Conservation (phyloP, 805 yeast genomes). For the Tetrapisispora nanseiensis region DNA sequence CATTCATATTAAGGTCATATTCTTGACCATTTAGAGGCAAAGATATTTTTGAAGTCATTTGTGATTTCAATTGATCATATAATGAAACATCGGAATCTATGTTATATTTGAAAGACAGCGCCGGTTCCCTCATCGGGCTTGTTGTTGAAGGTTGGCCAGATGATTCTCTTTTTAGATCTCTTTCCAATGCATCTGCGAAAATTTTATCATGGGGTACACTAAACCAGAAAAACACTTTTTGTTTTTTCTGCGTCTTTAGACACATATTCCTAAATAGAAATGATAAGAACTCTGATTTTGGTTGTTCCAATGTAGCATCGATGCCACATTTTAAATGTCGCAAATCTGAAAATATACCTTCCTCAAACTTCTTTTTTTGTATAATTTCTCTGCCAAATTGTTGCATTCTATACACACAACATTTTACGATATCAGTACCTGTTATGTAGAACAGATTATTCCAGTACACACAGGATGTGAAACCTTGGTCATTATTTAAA, state of each 20-base stretch:
- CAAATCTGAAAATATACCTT: constrained; percentile 87
- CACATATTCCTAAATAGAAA: constrained; percentile 81
- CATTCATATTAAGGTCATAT: constrained; percentile 2
- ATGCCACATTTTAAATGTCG: constrained; percentile 77
- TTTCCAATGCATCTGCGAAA: constrained; percentile 86
- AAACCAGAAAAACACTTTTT: constrained; percentile 94
- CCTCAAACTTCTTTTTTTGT: constrained; percentile 92
- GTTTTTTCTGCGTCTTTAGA: constrained; percentile 89
- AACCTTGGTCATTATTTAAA: constrained; percentile 80
- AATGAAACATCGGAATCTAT: constrained; percentile 34
- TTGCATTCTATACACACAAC: constrained; percentile 78
- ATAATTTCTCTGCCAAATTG: constrained; percentile 79
- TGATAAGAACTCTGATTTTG: constrained; percentile 74
- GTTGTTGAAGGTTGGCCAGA: constrained; percentile 60
- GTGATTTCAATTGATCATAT: constrained; percentile 39
- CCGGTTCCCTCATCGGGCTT: constrained; percentile 63
- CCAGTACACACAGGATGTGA: constrained; percentile 90
- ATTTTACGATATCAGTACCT: constrained; percentile 92
- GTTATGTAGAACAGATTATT: constrained; percentile 81
- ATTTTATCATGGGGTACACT: constrained; percentile 88
- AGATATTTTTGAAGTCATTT: not conserved
- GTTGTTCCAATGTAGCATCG: constrained; percentile 80
- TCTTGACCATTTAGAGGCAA: not conserved
- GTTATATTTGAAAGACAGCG: constrained; percentile 64
- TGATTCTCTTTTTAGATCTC: constrained; percentile 77